Percentiles rank a stretch among this genome's conserved stretches.
phyloP scores from a whole-genome alignment of 2,329 filamentous ascomycete genomes.

The Daldinia sp. region DNA sequence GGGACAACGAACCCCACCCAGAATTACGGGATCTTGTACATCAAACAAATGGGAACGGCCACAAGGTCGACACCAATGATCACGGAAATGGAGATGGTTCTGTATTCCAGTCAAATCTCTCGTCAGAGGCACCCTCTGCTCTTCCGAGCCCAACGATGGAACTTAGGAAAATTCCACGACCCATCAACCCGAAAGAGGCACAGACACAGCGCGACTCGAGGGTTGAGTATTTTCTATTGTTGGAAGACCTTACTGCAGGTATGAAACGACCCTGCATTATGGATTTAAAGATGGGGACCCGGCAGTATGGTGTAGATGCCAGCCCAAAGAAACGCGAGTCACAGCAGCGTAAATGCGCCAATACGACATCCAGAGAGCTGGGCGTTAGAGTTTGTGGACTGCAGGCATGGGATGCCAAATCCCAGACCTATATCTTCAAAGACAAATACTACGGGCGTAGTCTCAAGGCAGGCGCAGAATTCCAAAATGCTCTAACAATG shows the following conservation, averaged over 20 bases:
- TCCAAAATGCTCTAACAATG: constrained; percentile 86
- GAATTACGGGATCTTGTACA: constrained; percentile 40
- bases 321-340: constrained; percentile 92
- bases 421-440: constrained; percentile 89
- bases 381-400: constrained; percentile 95
- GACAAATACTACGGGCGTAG: constrained; percentile 97
- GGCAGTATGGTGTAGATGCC: constrained; percentile 95
- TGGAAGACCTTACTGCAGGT: constrained; percentile 94
- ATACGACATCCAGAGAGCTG: constrained; percentile 89
- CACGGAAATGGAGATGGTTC: constrained; percentile 29
- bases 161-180: constrained; percentile 64
- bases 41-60: constrained; percentile 27
- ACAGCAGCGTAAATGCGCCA: constrained; percentile 91
- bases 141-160: constrained; percentile 56
- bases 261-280: constrained; percentile 98
- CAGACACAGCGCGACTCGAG: constrained; percentile 73
- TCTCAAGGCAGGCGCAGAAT: constrained; percentile 87
- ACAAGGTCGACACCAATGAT: constrained; percentile 5
- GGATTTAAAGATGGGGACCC: constrained; percentile 98
- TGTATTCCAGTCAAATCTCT: constrained; percentile 53
- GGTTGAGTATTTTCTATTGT: constrained; percentile 90
- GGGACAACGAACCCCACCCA: constrained; percentile 69
- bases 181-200: constrained; percentile 82
- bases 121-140: constrained; percentile 52
- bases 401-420: constrained; percentile 92